A percentile compares a stretch with the other conserved stretches of the same genome.
phyloP scores from a whole-genome alignment of 148 eudicot genomes.

The Rhododendron simsii region DNA sequence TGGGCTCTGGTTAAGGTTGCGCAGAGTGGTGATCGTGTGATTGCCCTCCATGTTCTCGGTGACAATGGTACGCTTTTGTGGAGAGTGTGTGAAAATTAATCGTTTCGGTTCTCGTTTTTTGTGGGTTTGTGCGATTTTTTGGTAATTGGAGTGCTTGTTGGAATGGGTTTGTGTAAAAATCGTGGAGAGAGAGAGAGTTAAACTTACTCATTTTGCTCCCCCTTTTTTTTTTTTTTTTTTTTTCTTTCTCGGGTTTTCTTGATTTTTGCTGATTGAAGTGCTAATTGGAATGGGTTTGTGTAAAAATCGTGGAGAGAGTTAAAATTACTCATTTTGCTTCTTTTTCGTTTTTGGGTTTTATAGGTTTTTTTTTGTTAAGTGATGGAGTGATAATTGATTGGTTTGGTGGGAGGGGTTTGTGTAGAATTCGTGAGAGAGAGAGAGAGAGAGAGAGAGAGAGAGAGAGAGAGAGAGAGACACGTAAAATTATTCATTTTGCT shows the following conservation, averaged over 20 bases:
- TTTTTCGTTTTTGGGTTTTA: background rate
- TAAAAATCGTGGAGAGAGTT: background rate
- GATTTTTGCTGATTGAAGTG: background rate
- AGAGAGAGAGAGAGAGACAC: background rate
- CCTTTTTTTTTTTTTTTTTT: no score
- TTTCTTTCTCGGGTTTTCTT: background rate
- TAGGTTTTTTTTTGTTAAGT: conserved; percentile 19
- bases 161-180: conserved; percentile 30
- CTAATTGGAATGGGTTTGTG: background rate
- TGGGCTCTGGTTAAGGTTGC: conserved; percentile 88
- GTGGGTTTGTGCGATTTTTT: background rate
- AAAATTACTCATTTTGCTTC: background rate
- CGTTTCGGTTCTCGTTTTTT: background rate
- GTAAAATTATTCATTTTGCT: no score
- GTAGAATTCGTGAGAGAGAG: background rate
- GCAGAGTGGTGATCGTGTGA: conserved; percentile 69
- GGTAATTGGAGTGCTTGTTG: background rate
- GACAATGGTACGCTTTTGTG: conserved; percentile 36
- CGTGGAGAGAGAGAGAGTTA: conserved; percentile 27
- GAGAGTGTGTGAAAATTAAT: background rate
- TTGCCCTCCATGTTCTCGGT: conserved; percentile 76
- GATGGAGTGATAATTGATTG: conserved; percentile 48
- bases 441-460: no score
- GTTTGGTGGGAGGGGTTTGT: background rate
- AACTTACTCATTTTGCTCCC: background rate